Conservation (phyloP, 2,329 filamentous ascomycete genomes). For the Pseudogymnoascus sp. region DNA sequence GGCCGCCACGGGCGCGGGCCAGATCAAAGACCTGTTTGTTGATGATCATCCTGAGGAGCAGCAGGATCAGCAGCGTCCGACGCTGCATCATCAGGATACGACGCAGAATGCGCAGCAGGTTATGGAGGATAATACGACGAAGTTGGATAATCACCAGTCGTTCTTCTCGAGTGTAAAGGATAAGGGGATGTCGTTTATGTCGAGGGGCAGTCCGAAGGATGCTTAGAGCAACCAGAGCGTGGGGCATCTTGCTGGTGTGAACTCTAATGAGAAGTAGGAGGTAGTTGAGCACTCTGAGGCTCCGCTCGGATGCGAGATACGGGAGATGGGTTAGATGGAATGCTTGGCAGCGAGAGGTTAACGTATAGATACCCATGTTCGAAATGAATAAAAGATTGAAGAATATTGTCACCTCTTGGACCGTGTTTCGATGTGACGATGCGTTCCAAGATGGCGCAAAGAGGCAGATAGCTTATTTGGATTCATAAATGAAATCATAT, state of each 20-base stretch:
- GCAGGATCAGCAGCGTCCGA: constrained; percentile 23
- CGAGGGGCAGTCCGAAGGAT: neutral
- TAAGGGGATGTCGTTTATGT: neutral
- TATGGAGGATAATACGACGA: constrained; percentile 46
- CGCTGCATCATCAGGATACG: constrained; percentile 30
- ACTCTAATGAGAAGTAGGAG: neutral
- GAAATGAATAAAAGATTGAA: neutral
- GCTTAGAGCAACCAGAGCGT: neutral
- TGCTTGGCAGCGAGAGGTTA: neutral
- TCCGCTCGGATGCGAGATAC: neutral
- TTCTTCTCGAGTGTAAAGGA: constrained; percentile 12
- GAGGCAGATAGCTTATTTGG: neutral
- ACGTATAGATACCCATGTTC: constrained; percentile 7
- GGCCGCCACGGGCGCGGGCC: constrained; percentile 39
- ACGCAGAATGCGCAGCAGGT: constrained; percentile 43
- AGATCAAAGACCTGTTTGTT: constrained; percentile 44
- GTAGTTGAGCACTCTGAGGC: neutral
- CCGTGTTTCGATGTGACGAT: neutral
- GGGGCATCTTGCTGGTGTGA: neutral
- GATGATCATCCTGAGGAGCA: constrained; percentile 29
- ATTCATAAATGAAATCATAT: neutral
- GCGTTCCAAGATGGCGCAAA: neutral
- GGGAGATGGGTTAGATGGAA: neutral
- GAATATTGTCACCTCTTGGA: neutral
- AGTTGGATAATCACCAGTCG: constrained; percentile 36